Evolutionary conservation across 768 basidiomycete genomes (phyloP), one percentile per base, ranked within the genome.

Genomic region (Heimioporus sp.): DNA sequence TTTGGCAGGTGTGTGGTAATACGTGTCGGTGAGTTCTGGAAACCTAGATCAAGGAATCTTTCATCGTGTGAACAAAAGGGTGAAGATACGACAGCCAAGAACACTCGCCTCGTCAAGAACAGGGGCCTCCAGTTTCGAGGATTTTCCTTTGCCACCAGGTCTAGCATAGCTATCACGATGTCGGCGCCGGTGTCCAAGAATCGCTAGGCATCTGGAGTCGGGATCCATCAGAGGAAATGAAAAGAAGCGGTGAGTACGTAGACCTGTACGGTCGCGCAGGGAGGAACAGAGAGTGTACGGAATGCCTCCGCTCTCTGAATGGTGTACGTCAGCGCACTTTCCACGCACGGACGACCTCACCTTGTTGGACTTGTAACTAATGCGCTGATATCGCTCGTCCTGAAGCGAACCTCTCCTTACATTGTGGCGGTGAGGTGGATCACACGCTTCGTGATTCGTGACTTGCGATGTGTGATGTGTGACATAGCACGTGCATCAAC

Each of bases 41-140:
- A n/a, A n/a, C n/a, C n/a, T n/a, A n/a, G n/a, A n/a, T n/a, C n/a
- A n/a, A n/a, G n/a, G n/a, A 62, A 96, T 96, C 0, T 94, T 94
- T 4, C 43, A 47, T 20, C 16, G 16, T 0, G 28, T 54, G 34
- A 63, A 48, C n/a, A 31, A 21, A 24, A 36, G 16, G 12, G n/a
- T 51, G 24, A 11, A 38, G 28, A 45, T 43, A 17, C 49, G 21
- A 34, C n/a, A 46, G 48, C 12, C 15, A n/a, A 28, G 24, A 46
- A 46, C 78, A 65, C 98, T 97, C 35, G 97, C 97, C 71, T 99
- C 97, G 65, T 99, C 97, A 34, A 99, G 76, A 2, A 98, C 90
- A 31, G 98, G 73, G 0, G 94, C 83, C 64, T 98, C 96, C 19
- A 99, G 72, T 55, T 92, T 88, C 88, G n/a, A 76, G 67, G 49